Evolutionary conservation across 2,329 filamentous ascomycete genomes (phyloP).

Genomic region (Septoria linicola): DNA sequence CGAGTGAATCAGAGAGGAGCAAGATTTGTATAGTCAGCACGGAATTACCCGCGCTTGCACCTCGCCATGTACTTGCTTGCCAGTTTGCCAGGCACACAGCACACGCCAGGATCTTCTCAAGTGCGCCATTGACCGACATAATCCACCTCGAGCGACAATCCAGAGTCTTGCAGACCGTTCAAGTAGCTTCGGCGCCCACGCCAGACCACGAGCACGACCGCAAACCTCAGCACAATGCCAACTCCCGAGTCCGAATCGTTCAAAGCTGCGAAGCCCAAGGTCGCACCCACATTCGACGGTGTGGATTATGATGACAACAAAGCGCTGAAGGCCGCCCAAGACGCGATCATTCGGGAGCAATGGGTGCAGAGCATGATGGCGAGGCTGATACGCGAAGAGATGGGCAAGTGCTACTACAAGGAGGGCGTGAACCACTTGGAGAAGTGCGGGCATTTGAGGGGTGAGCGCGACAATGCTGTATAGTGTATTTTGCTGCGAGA

Average conservation of each 20-base stretch:
- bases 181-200: not conserved
- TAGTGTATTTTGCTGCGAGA: not conserved
- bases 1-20: not conserved
- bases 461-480: slow-evolving; percentile 52
- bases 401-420: slow-evolving; percentile 80
- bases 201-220: not conserved
- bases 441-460: slow-evolving; percentile 79
- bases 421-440: slow-evolving; percentile 86
- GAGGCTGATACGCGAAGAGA: slow-evolving; percentile 74
- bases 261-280: slow-evolving; percentile 78
- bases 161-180: not conserved
- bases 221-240: slow-evolving; percentile 57
- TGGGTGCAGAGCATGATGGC: slow-evolving; percentile 92
- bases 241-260: slow-evolving; percentile 80
- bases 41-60: not conserved
- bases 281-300: slow-evolving; percentile 79
- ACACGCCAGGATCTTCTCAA: not conserved
- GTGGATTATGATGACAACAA: slow-evolving; percentile 83
- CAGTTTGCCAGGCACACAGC: not conserved
- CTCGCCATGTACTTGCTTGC: not conserved
- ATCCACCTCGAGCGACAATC: not conserved
- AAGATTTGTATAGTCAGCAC: slow-evolving; percentile 5
- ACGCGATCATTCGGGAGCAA: slow-evolving; percentile 79
- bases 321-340: slow-evolving; percentile 77
- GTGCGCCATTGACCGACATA: slow-evolving; percentile 10